Evolutionary conservation across 345 rosid species (phyloP), one percentile per base, ranked within the genome.

Genomic region (Psidium friedrichsthalianum): DNA sequence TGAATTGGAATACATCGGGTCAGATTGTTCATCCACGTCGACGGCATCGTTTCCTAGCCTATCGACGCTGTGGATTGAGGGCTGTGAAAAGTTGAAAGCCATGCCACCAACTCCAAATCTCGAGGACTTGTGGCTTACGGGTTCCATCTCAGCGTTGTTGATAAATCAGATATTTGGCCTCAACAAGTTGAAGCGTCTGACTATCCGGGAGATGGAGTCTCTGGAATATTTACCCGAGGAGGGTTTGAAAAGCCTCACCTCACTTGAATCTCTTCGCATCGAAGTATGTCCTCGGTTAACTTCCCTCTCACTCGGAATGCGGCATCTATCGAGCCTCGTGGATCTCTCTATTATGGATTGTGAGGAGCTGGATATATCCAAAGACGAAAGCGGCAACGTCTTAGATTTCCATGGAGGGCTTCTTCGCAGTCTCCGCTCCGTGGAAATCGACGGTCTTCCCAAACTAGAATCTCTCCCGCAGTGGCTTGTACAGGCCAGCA

Each of bases 361-460:
- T 5, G 0, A 56, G 14, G 13, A 56, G 27, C 11, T 56, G 5
- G 59, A 56, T 56, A 10, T 56, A 56, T 56, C 27, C 27, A 56
- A 56, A 56, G 59, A 24, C 0, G 59, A 56, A 24, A 56, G 59
- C 16, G 32, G 64, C 64, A 58, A 58, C 61, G 24, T 11, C 64
- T 58, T 58, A 32, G 64, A 58, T 58, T 58, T 12, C 64, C 64
- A n/a, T 36, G 36, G 36, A 25, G 32, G 64, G 18, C 47, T 42
- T 58, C 47, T 42, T 58, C 32, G 25, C 1, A 58, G 6, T n/a
- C 64, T 58, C 64, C 64, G 32, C 6, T 25, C 8, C 14, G 1
- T 57, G 2, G 0, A 0, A 0, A 0, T n/a, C n/a, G n/a, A n/a
- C n/a, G n/a, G n/a, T n/a, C 15, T 24, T 24, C 61, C 27, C 27